A percentile compares a stretch with the other conserved stretches of the same genome.
These are phyloP conservation scores for Hirschfeldia incana DNA, from an alignment of 345 rosid species.

Conservation along the genomic window DNA sequence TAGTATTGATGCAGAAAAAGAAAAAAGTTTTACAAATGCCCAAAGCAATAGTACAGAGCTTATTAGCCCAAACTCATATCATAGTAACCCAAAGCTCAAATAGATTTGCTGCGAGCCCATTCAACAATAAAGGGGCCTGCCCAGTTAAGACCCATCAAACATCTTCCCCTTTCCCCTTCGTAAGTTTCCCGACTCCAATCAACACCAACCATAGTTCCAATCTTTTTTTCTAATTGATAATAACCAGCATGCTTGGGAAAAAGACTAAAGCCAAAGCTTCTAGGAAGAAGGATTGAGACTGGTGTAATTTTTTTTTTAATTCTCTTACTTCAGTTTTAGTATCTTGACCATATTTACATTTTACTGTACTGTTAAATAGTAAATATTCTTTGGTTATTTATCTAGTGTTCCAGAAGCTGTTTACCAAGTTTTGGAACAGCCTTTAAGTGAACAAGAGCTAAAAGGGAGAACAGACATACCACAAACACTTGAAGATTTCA, in stretches of 20 bases:
- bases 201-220: no score
- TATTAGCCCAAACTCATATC: no score
- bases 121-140: no score
- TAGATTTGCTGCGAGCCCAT: no score
- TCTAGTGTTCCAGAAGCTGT: constrained; percentile 77
- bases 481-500: constrained; percentile 76
- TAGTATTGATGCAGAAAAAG: no score
- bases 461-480: constrained; percentile 75
- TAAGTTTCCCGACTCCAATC: no score
- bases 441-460: constrained; percentile 60
- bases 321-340: constrained; percentile 1
- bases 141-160: no score
- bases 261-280: constrained; percentile 66
- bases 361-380: constrained; percentile 6
- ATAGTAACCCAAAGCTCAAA: no score
- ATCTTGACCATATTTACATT: background rate
- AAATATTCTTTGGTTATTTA: background rate
- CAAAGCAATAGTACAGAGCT: no score
- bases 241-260: constrained; percentile 86
- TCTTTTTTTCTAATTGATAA: no score
- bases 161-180: no score
- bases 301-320: constrained; percentile 63
- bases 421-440: constrained; percentile 66
- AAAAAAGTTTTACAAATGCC: no score
- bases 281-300: constrained; percentile 66